Percentiles rank a stretch among this genome's conserved stretches.
phyloP scores from a whole-genome alignment of 2,329 filamentous ascomycete species.

The Sordariomycetes sp. region DNA sequence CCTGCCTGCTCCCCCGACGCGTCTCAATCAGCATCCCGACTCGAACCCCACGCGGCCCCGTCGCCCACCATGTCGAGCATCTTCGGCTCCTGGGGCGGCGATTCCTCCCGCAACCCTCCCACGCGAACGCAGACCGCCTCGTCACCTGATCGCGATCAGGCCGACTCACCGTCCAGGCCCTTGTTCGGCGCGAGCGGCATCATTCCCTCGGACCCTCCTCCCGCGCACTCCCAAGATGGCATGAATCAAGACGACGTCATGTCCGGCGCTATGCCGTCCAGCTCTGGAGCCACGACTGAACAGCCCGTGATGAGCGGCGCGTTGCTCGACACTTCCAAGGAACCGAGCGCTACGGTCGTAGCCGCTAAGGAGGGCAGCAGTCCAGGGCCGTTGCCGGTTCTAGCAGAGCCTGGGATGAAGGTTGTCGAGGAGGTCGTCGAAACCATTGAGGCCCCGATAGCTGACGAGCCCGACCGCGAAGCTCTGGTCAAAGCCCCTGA shows the following conservation, averaged over 20 bases:
- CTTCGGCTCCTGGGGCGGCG: no score
- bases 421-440: background rate
- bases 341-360: no score
- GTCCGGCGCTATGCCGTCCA: conserved; percentile 2
- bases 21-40: no score
- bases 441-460: background rate
- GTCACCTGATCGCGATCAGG: no score
- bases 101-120: no score
- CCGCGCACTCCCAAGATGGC: background rate
- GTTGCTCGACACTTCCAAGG: background rate
- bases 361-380: background rate
- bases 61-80: no score
- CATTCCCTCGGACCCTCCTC: no score
- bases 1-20: no score
- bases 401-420: background rate
- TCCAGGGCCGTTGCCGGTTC: background rate
- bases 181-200: no score
- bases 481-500: background rate
- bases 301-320: conserved; percentile 2
- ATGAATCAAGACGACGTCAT: conserved; percentile 2
- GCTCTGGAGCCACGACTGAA: background rate
- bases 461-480: background rate
- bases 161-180: no score
- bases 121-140: no score
- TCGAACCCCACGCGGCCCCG: no score